Conservation (phyloP, 2,329 filamentous ascomycete genomes). For the Fusarium sp. region DNA sequence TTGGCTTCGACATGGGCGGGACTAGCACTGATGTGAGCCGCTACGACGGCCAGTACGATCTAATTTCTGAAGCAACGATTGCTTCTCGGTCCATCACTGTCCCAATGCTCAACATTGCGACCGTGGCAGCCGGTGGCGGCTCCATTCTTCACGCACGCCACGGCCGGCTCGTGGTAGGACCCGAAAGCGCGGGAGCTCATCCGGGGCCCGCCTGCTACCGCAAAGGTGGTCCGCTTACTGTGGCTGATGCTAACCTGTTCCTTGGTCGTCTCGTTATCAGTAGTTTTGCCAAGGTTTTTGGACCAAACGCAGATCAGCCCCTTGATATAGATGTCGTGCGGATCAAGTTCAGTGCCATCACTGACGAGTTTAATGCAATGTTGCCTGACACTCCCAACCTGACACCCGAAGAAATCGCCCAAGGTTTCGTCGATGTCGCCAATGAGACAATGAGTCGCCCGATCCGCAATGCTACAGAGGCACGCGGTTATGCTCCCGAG, state of each 20-base stretch:
- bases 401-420: constrained; percentile 64
- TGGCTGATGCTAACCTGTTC: constrained; percentile 80
- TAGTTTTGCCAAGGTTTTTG: constrained; percentile 78
- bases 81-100: constrained; percentile 79
- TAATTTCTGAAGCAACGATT: constrained; percentile 80
- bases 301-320: constrained; percentile 73
- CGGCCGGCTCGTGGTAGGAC: constrained; percentile 78
- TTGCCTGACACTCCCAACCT: constrained; percentile 49
- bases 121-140: constrained; percentile 69
- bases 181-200: constrained; percentile 79
- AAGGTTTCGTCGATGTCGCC: constrained; percentile 81
- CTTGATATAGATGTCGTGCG: constrained; percentile 58
- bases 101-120: constrained; percentile 81
- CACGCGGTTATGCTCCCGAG: constrained; percentile 56
- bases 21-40: constrained; percentile 80
- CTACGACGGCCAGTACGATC: constrained; percentile 78
- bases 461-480: constrained; percentile 80
- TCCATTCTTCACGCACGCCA: constrained; percentile 75
- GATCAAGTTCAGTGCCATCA: constrained; percentile 58
- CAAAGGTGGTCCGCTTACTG: constrained; percentile 78
- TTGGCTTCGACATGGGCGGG: constrained; percentile 64
- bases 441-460: constrained; percentile 84
- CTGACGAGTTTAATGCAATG: constrained; percentile 56
- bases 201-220: constrained; percentile 80
- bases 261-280: constrained; percentile 72